These are phyloP conservation scores for Anisogramma anomala DNA, from an alignment of 2,329 filamentous ascomycete genomes.

Conservation along the genomic window DNA sequence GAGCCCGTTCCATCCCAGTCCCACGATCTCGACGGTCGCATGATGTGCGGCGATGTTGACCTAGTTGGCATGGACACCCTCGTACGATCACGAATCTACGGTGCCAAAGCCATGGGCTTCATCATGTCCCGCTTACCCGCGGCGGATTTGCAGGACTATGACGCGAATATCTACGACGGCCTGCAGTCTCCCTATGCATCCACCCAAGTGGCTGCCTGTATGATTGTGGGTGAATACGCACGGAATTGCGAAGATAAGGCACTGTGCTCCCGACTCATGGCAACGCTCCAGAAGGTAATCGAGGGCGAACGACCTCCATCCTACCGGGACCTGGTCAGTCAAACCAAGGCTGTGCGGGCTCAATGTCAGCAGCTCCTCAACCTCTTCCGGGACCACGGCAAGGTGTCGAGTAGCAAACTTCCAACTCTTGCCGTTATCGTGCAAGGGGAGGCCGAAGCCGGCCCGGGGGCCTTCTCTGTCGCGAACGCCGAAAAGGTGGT, in stretches of 20 bases:
- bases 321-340: constrained; percentile 85
- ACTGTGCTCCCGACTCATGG: constrained; percentile 47
- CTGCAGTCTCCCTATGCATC: constrained; percentile 68
- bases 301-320: constrained; percentile 69
- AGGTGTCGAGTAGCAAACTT: constrained; percentile 62
- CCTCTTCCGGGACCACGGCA: constrained; percentile 82
- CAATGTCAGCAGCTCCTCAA: constrained; percentile 86
- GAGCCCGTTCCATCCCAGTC: constrained; percentile 54
- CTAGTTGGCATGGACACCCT: constrained; percentile 82
- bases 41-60: constrained; percentile 95
- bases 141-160: constrained; percentile 50
- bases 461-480: constrained; percentile 84
- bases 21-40: constrained; percentile 94
- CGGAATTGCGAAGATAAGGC: constrained; percentile 39
- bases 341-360: constrained; percentile 76
- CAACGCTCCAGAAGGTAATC: constrained; percentile 60
- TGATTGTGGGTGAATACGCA: constrained; percentile 83
- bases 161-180: constrained; percentile 50
- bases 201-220: constrained; percentile 71
- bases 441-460: constrained; percentile 84
- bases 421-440: constrained; percentile 81
- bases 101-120: constrained; percentile 74
- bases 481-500: constrained; percentile 80
- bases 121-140: constrained; percentile 69
- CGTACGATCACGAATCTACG: constrained; percentile 78